These are phyloP conservation scores for Orbilia blumenaviensis DNA, from an alignment of 2,329 filamentous ascomycete genomes.

Conservation along the genomic window DNA sequence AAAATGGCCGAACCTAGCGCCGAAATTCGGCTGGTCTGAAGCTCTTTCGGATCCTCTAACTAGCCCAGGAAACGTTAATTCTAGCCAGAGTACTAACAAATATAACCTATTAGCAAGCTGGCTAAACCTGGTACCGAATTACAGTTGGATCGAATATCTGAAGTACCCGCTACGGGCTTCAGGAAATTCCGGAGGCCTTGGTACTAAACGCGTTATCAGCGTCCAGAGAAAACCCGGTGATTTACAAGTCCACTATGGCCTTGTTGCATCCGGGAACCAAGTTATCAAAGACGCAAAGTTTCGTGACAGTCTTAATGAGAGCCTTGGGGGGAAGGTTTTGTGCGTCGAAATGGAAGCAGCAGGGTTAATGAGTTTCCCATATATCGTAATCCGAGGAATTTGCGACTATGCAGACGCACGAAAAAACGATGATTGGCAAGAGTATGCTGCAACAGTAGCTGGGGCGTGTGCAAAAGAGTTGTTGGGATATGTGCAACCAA, in stretches of 20 bases:
- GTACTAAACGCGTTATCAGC: not conserved
- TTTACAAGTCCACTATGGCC: constrained; percentile 13
- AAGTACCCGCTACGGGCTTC: not conserved
- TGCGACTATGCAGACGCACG: not conserved
- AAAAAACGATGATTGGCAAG: constrained; percentile 11
- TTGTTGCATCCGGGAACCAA: constrained; percentile 31
- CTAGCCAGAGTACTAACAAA: not conserved
- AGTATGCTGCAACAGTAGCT: not conserved
- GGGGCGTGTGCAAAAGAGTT: constrained; percentile 11
- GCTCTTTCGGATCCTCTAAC: not conserved
- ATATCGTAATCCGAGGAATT: constrained; percentile 30
- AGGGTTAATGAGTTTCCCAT: constrained; percentile 31
- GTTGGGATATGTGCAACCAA: not conserved
- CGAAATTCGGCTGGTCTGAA: not conserved
- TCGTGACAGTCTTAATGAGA: not conserved
- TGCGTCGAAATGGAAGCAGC: constrained; percentile 32
- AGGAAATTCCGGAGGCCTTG: not conserved
- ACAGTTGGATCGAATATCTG: not conserved
- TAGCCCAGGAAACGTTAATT: not conserved
- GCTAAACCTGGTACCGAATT: not conserved
- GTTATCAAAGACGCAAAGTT: constrained; percentile 8
- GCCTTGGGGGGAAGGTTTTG: not conserved
- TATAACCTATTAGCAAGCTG: not conserved
- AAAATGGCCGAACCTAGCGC: constrained; percentile 35
- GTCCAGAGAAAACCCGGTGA: not conserved